Evolutionary conservation across 208 protist species (phyloP), one percentile per base, ranked within the genome.

Genomic region (Leptomonas seymouri): DNA sequence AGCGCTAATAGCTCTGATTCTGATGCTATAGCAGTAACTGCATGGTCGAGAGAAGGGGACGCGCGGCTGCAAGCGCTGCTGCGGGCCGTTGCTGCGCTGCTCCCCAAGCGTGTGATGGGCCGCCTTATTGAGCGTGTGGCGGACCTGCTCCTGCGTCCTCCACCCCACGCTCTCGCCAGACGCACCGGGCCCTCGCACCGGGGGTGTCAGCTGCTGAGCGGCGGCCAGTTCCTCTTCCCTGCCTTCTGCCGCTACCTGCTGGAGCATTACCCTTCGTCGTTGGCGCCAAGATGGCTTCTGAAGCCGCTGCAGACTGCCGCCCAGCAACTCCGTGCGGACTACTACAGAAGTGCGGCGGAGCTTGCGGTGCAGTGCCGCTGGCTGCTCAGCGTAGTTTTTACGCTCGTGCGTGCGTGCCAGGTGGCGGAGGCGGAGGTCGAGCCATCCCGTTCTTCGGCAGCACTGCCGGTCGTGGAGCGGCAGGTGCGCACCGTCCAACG

Each of bases 401-500:
- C 51, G 46, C 62, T 76, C 34, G 46, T 75, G 53, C 60, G 53
- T 25, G 60, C 61, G 20, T 64, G 41, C 25, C 70, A 62, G 70
- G 42, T 64, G 41, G 12, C 41, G 42, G 12, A 49, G 66, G 27
- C 57, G 62, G 45, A n/a, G 59, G 39, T 8, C 15, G 34, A 28
- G 44, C 11, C n/a, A 48, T 82, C 45, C 30, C 80, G 39, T 1
- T n/a, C 51, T 28, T 61, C 81, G 23, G 56, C 86, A 30, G 86
- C n/a, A n/a, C n/a, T n/a, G n/a, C n/a, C n/a, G n/a, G n/a, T n/a
- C n/a, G n/a, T n/a, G n/a, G n/a, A 87, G 56, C 55, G 39, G 18
- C 64, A 55, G 34, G 78, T 91, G 31, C 74, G 64, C 72, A 80
- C 71, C 0, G 49, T 67, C 15, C 51, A 65, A 6, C 71, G 62